A percentile compares a stretch with the other conserved stretches of the same genome.
These are phyloP conservation scores for Cucurbitaria berberidis DNA, from an alignment of 2,329 filamentous ascomycete genomes.

Conservation along the genomic window DNA sequence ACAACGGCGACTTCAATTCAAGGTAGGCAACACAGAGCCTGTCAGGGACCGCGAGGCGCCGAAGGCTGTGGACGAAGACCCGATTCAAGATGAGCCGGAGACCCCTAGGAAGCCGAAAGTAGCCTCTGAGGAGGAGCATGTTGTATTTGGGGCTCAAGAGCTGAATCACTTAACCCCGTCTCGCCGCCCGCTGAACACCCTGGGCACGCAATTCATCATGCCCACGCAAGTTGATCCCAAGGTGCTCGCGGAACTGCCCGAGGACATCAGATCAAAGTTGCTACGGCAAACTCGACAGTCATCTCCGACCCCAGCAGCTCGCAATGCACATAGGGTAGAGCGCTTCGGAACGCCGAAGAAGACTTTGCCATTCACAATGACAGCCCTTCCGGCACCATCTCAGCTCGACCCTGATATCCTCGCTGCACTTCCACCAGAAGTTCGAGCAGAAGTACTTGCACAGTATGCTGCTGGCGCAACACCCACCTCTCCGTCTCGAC, in stretches of 20 bases:
- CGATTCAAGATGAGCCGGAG: constrained; percentile 55
- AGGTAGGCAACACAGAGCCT: constrained; percentile 54
- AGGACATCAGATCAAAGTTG: constrained; percentile 79
- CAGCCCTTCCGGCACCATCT: constrained; percentile 66
- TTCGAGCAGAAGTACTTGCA: constrained; percentile 81
- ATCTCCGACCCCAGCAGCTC: constrained; percentile 33
- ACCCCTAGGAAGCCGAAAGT: constrained; percentile 47
- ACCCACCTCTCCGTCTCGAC: constrained; percentile 37
- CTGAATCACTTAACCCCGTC: constrained; percentile 56
- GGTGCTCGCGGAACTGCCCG: constrained; percentile 83
- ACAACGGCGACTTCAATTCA: constrained; percentile 80
- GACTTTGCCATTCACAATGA: constrained; percentile 33
- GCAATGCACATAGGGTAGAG: constrained; percentile 1
- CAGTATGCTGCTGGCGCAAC: constrained; percentile 61
- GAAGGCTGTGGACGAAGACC: constrained; percentile 42
- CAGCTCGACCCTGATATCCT: constrained; percentile 88
- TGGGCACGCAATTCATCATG: constrained; percentile 90
- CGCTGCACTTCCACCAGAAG: constrained; percentile 79
- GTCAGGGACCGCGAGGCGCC: constrained; percentile 26
- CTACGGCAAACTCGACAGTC: constrained; percentile 50
- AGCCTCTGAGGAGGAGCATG: constrained; percentile 33
- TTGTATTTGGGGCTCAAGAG: constrained; percentile 46
- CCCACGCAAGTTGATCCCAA: constrained; percentile 80
- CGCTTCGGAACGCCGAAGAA: constrained; percentile 24
- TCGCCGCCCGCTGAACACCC: constrained; percentile 75